Evolutionary conservation across 345 rosid genomes (phyloP).

Genomic region (Firmiana major): DNA sequence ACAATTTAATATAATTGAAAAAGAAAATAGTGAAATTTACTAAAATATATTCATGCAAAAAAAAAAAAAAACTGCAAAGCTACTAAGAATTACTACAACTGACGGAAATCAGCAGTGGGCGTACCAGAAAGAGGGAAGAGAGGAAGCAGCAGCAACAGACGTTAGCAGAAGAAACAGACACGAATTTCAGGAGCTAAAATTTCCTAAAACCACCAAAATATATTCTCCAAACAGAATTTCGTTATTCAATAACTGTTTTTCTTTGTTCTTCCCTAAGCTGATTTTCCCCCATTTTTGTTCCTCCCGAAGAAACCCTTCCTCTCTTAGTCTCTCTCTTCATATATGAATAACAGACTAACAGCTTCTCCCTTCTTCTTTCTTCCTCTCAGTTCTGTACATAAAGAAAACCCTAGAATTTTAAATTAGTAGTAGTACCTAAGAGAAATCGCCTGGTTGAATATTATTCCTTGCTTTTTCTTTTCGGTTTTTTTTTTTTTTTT

Average conservation of each 20-base stretch:
- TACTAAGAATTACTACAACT: not conserved
- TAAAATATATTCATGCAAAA: not conserved
- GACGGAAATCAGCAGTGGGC: not conserved
- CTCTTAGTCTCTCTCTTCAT: not conserved
- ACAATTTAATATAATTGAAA: not conserved
- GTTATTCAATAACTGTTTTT: slow-evolving; percentile 9
- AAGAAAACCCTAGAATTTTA: not conserved
- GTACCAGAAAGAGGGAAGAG: not conserved
- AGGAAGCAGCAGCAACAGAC: not conserved
- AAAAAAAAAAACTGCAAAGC: not conserved
- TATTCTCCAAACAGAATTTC: slow-evolving; percentile 2
- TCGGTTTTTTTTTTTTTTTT: not conserved
- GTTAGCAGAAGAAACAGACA: slow-evolving; percentile 21
- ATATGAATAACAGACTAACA: not conserved
- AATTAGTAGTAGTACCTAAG: slow-evolving; percentile 21
- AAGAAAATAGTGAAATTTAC: not conserved
- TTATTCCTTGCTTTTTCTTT: not conserved
- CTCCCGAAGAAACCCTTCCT: not conserved
- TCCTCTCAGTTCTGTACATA: slow-evolving; percentile 24
- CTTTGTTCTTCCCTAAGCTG: not conserved
- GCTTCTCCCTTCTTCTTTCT: slow-evolving; percentile 4
- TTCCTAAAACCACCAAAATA: not conserved
- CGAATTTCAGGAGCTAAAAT: slow-evolving; percentile 12
- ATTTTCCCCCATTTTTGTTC: not conserved
- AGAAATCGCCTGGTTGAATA: not conserved